A percentile compares a stretch with the other conserved stretches of the same genome.
Evolutionary conservation across 169 alveolate species (phyloP).

Genomic region (Babesia sp.): DNA sequence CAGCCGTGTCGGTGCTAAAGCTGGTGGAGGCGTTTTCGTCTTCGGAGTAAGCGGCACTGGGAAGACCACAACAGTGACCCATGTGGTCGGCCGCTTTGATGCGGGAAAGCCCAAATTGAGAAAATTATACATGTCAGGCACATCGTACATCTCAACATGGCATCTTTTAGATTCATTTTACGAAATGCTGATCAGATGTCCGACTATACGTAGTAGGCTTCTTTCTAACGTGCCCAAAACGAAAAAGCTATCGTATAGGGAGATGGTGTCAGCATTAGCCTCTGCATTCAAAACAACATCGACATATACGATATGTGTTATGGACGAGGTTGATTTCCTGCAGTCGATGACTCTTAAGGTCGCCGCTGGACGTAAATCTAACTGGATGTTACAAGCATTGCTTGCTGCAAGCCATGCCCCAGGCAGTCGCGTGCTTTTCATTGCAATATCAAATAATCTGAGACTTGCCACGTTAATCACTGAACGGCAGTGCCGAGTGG

Average conservation of each 20-base stretch:
- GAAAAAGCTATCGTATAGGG: not conserved
- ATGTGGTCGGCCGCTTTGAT: constrained; percentile 15
- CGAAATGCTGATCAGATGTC: not conserved
- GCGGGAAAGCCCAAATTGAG: not conserved
- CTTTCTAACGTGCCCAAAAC: not conserved
- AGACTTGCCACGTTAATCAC: constrained; percentile 52
- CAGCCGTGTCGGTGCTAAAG: constrained; percentile 12
- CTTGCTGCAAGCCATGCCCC: constrained; percentile 34
- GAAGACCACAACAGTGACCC: constrained; percentile 59
- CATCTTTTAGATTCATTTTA: not conserved
- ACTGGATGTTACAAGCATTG: constrained; percentile 66
- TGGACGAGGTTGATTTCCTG: constrained; percentile 66
- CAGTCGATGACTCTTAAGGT: not conserved
- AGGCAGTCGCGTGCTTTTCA: constrained; percentile 37
- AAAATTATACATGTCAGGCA: constrained; percentile 35
- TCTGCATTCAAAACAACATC: not conserved
- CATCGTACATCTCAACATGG: constrained; percentile 1
- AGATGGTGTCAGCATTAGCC: not conserved
- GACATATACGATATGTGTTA: constrained; percentile 35
- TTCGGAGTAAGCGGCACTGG: constrained; percentile 68
- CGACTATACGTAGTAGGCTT: not conserved
- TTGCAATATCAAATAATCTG: constrained; percentile 64
- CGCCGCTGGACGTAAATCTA: constrained; percentile 7
- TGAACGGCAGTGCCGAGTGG: constrained; percentile 30
- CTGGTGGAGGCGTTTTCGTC: constrained; percentile 54